Evolutionary conservation across 1,284 basidiomycete genomes (phyloP), one percentile per base, ranked within the genome.

Genomic region (Gymnopus androsaceus): DNA sequence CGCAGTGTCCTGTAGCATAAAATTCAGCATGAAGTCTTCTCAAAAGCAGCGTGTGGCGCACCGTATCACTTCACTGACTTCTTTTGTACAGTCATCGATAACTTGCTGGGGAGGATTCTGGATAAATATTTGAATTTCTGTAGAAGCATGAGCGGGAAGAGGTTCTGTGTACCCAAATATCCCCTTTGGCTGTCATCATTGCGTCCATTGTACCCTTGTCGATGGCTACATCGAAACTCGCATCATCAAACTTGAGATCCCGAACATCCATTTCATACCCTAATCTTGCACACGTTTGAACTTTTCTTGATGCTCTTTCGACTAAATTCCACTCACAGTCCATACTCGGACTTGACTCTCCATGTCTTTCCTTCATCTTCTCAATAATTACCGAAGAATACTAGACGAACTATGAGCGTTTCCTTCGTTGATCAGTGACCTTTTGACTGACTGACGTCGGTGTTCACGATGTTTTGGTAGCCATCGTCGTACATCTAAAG

Each of bases 191-290:
- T 0, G 93, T 90, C 82, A 95, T 85, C 89, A 97, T 92, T 0
- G 94, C 92, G 69, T 95, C 94, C 92, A 96, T 95, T 0, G 93
- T 95, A 58, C 90, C 93, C 82, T 96, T 97, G 73, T 97, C 94
- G 47, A 97, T 88, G 0, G 87, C 91, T 40, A 96, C 75, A 67
- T 96, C 93, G 65, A 96, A 94, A 1, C 81, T 79, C 2, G 73
- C 74, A 52, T 85, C 76, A 0, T 79, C 80, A 60, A 95, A 92
- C 27, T 79, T 71, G 15, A 97, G 74, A 27, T 85, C 69, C 23
- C 94, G 80, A 21, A 96, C 84, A 65, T 96, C 94, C 89, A 94
- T 95, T 73, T 90, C 90, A 50, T 84, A 76, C 94, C 90, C 90
- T 92, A 48, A 3, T 9, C 17, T 27, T 31, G 31, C 37, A 27